Conservation (phyloP, 768 basidiomycete genomes). For the Roridomyces roridus region DNA sequence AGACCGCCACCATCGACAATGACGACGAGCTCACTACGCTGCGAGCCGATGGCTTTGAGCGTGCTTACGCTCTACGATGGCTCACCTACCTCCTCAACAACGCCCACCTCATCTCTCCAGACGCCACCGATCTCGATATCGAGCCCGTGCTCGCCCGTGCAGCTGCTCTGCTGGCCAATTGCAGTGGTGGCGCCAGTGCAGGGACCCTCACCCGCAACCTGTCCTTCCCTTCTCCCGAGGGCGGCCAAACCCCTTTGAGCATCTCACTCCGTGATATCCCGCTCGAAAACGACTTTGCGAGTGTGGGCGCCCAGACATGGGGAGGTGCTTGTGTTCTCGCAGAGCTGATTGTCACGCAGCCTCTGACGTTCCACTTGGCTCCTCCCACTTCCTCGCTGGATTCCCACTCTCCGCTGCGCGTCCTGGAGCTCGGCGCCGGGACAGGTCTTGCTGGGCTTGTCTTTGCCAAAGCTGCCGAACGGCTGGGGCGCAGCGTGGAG, state of each 20-base stretch:
- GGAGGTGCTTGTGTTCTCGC: slow-evolving; percentile 83
- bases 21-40: slow-evolving; percentile 26
- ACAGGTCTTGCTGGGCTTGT: slow-evolving; percentile 81
- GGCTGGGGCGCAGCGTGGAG: slow-evolving; percentile 21
- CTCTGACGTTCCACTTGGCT: slow-evolving; percentile 54
- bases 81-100: slow-evolving; percentile 65
- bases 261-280: slow-evolving; percentile 71
- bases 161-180: slow-evolving; percentile 67
- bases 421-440: slow-evolving; percentile 86
- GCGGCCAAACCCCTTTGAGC: slow-evolving; percentile 26
- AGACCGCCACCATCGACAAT: no score
- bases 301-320: slow-evolving; percentile 90
- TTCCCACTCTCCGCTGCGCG: slow-evolving; percentile 42
- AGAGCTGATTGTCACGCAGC: slow-evolving; percentile 69
- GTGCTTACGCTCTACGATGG: slow-evolving; percentile 74
- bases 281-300: slow-evolving; percentile 71
- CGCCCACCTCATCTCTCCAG: slow-evolving; percentile 24
- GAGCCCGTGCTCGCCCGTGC: slow-evolving; percentile 58
- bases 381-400: not conserved
- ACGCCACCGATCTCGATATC: slow-evolving; percentile 13
- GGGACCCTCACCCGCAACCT: slow-evolving; percentile 62
- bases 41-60: slow-evolving; percentile 71
- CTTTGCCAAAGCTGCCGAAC: slow-evolving; percentile 46
- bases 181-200: slow-evolving; percentile 68
- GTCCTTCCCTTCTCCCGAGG: slow-evolving; percentile 41